A percentile compares a stretch with the other conserved stretches of the same genome.
These are phyloP conservation scores for Lecanicillium sp. DNA, from an alignment of 2,329 filamentous ascomycete genomes.

Conservation along the genomic window DNA sequence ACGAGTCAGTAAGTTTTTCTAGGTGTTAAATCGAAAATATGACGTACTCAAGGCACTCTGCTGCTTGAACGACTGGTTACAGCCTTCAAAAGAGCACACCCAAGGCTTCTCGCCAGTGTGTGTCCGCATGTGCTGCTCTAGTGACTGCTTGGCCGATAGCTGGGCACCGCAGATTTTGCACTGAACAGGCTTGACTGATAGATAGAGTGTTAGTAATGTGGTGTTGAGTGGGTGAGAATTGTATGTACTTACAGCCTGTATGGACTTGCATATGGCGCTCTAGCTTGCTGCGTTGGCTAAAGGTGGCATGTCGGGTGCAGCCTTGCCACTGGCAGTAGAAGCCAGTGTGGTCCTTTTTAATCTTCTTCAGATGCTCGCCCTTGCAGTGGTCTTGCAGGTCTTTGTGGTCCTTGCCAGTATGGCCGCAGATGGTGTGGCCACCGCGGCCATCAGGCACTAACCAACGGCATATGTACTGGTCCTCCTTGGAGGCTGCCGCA, in stretches of 20 bases:
- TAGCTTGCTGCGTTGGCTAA: slow-evolving; percentile 54
- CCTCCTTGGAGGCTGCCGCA: slow-evolving; percentile 13
- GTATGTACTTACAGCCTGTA: slow-evolving; percentile 47
- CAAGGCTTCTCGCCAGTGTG: slow-evolving; percentile 61
- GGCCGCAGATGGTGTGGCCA: slow-evolving; percentile 19
- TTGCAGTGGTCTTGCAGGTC: slow-evolving; percentile 50
- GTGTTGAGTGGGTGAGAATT: slow-evolving; percentile 11
- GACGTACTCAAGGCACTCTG: slow-evolving; percentile 57
- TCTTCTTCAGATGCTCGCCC: slow-evolving; percentile 36
- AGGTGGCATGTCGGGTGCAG: slow-evolving; percentile 46
- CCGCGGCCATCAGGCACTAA: slow-evolving; percentile 11
- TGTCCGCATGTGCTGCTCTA: slow-evolving; percentile 59
- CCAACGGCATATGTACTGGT: slow-evolving; percentile 27
- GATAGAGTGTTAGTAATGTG: slow-evolving; percentile 6
- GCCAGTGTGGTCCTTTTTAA: slow-evolving; percentile 36
- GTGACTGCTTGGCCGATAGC: slow-evolving; percentile 60
- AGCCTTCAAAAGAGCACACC: slow-evolving; percentile 42
- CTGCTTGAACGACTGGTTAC: slow-evolving; percentile 55
- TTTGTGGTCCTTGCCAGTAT: slow-evolving; percentile 34
- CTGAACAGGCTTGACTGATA: slow-evolving; percentile 50
- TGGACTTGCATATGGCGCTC: slow-evolving; percentile 59
- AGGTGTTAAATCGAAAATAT: neutral
- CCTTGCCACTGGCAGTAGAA: slow-evolving; percentile 50
- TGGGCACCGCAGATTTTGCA: slow-evolving; percentile 47
- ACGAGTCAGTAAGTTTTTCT: slow-evolving; percentile 1